Evolutionary conservation across 1,139 yeast genomes (phyloP).

Genomic region (Suhomyces guaymorum): DNA sequence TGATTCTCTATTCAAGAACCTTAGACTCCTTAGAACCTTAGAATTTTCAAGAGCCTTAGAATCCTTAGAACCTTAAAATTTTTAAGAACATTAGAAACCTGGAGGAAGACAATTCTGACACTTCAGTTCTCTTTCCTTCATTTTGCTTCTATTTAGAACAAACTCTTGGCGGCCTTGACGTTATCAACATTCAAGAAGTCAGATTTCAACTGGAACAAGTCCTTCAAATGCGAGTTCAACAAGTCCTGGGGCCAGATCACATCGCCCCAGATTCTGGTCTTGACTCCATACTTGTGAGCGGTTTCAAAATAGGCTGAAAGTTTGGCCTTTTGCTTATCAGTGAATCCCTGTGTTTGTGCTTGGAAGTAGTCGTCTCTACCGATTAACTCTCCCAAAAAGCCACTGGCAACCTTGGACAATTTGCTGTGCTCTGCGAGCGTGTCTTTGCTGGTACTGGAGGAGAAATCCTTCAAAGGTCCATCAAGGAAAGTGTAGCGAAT

Average conservation of each 20-base stretch:
- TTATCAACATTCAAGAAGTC: constrained; percentile 47
- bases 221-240: constrained; percentile 31
- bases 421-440: constrained; percentile 24
- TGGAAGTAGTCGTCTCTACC: constrained; percentile 24
- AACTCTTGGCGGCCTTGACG: constrained; percentile 26
- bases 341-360: constrained; percentile 20
- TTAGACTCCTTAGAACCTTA: too few relatives aligned
- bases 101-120: too few relatives aligned
- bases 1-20: too few relatives aligned
- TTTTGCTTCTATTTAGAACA: constrained; percentile 4
- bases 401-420: constrained; percentile 39
- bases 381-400: constrained; percentile 32
- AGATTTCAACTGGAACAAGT: constrained; percentile 30
- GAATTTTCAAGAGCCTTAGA: too few relatives aligned
- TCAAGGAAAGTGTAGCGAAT: constrained; percentile 40
- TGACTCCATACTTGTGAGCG: constrained; percentile 40
- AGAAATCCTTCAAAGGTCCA: constrained; percentile 36
- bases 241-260: constrained; percentile 39
- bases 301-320: constrained; percentile 24
- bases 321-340: constrained; percentile 21
- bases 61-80: too few relatives aligned
- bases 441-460: constrained; percentile 7
- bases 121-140: too few relatives aligned
- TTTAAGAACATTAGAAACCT: too few relatives aligned
- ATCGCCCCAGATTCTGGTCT: constrained; percentile 49